phyloP scores from a whole-genome alignment of 2,329 filamentous ascomycete species.

The Xylariaceae sp. region DNA sequence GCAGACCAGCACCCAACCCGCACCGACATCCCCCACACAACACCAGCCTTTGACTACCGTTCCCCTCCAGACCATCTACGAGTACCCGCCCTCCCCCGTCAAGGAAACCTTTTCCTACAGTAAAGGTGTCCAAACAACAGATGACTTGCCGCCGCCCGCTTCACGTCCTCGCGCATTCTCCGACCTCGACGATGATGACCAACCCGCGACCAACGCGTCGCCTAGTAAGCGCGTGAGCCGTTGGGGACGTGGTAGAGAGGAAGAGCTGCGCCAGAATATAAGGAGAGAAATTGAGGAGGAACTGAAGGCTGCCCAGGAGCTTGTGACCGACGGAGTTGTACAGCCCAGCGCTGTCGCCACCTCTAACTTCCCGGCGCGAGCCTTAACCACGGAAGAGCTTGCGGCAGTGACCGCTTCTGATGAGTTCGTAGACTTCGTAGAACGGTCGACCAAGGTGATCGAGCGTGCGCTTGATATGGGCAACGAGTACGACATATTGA shows the following conservation, averaged over 20 bases:
- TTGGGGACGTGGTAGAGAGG: conserved; percentile 75
- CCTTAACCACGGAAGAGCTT: conserved; percentile 77
- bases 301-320: conserved; percentile 64
- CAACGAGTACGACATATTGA: conserved; percentile 89
- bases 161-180: conserved; percentile 49
- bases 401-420: conserved; percentile 85
- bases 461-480: conserved; percentile 78
- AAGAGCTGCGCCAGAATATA: conserved; percentile 80
- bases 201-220: conserved; percentile 48
- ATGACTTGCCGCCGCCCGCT: conserved; percentile 59
- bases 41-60: conserved; percentile 69
- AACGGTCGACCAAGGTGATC: conserved; percentile 93
- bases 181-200: conserved; percentile 58
- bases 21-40: conserved; percentile 34
- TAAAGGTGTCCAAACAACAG: conserved; percentile 89
- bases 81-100: conserved; percentile 68
- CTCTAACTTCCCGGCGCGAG: conserved; percentile 68
- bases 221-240: conserved; percentile 71
- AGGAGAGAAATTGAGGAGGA: conserved; percentile 91
- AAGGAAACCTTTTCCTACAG: conserved; percentile 92
- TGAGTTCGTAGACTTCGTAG: conserved; percentile 92
- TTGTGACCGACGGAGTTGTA: conserved; percentile 46
- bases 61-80: conserved; percentile 70
- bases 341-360: conserved; percentile 38
- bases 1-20: conserved; percentile 38